These are phyloP conservation scores for Gossypium schwendimanii DNA, from an alignment of 441 rosid genomes.

Conservation along the genomic window DNA sequence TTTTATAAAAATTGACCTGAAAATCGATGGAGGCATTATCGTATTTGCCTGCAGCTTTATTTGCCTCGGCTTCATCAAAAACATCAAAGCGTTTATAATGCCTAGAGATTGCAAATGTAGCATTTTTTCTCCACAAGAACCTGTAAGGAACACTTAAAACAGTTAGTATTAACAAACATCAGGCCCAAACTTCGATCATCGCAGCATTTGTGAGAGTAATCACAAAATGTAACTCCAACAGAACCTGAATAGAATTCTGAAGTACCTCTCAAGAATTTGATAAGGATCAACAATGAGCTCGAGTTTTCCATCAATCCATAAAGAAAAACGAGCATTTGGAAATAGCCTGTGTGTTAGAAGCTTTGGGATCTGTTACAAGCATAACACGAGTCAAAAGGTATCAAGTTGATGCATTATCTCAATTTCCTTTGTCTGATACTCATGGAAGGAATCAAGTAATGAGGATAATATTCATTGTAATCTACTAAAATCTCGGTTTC, in stretches of 20 bases:
- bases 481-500: not conserved
- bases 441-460: not conserved
- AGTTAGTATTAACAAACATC: not conserved
- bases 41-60: conserved; percentile 92
- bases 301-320: conserved; percentile 88
- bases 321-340: conserved; percentile 71
- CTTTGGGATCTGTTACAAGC: conserved; percentile 61
- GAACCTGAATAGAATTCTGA: not conserved
- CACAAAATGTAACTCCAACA: not conserved
- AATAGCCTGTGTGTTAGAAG: conserved; percentile 71
- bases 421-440: not conserved
- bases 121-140: conserved; percentile 85
- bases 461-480: not conserved
- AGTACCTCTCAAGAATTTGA: conserved; percentile 82
- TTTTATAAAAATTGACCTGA: conserved; percentile 76
- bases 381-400: conserved; percentile 20
- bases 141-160: conserved; percentile 30
- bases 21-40: conserved; percentile 81
- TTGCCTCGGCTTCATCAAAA: conserved; percentile 85
- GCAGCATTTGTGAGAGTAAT: not conserved
- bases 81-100: conserved; percentile 87
- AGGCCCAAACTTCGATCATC: not conserved
- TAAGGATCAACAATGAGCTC: conserved; percentile 78
- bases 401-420: not conserved
- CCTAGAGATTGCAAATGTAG: conserved; percentile 79